Conservation (phyloP, 2,329 filamentous ascomycete species). For the Aspergillus hortae region DNA sequence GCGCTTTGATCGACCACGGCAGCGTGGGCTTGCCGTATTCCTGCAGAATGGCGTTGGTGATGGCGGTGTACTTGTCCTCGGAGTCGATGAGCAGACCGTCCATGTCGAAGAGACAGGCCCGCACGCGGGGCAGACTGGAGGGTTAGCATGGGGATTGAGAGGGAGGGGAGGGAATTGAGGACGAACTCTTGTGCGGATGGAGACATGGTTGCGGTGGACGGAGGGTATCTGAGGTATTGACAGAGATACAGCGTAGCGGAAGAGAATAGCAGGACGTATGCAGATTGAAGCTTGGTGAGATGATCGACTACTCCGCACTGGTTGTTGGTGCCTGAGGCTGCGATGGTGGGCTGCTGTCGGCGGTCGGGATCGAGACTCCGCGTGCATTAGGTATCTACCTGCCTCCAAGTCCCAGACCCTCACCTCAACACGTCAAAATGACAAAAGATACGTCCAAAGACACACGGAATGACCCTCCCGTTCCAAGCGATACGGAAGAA, state of each 20-base stretch:
- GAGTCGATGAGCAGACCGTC: constrained; percentile 93
- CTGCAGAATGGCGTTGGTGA: constrained; percentile 76
- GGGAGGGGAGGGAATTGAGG: constrained; percentile 1
- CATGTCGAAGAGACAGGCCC: constrained; percentile 98
- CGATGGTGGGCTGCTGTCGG: background rate
- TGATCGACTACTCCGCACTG: background rate
- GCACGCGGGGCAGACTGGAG: constrained; percentile 68
- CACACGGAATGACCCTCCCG: background rate
- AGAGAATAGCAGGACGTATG: background rate
- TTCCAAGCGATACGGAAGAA: constrained; percentile 31
- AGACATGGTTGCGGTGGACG: background rate
- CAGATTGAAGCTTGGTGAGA: background rate
- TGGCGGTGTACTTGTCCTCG: constrained; percentile 82
- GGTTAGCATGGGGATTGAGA: background rate
- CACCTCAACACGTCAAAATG: constrained; percentile 9
- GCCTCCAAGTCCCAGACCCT: too few species aligned
- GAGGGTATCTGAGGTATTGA: background rate
- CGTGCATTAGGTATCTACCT: too few species aligned
- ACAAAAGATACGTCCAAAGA: background rate
- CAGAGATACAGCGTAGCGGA: background rate
- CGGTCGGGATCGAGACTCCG: background rate
- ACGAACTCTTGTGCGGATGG: background rate
- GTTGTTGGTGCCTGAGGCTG: background rate
- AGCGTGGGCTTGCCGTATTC: constrained; percentile 69
- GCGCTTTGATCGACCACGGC: constrained; percentile 94